Evolutionary conservation across 345 rosid species (phyloP), one percentile per base, ranked within the genome.

Genomic region (Hypericum androsaemum): DNA sequence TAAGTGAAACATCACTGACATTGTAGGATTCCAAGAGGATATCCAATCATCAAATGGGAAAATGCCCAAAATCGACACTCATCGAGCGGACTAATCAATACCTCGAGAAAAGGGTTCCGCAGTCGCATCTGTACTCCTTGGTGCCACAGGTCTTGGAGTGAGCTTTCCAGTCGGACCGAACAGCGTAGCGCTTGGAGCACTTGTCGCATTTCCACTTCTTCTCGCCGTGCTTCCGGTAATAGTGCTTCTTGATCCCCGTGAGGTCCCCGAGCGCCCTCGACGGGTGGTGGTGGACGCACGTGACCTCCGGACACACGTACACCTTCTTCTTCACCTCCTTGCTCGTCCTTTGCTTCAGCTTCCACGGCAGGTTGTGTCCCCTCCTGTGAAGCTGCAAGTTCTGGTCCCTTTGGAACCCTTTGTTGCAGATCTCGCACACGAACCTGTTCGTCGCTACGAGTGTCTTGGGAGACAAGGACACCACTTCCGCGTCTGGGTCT

Each of bases 191-290:
- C 74, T 88, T 88, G 3, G 89, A 82, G 70, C 96, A 88, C 66
- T 80, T 88, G 15, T 77, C 95, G 51, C 95, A 86, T 70, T 86
- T 86, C 95, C 95, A 86, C 72, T 86, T 86, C 81, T 87, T 87
- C 57, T 87, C 94, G 2, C 94, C 94, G 51, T 84, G 94, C 50
- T 87, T 87, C 40, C 95, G 71, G 53, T 76, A 70, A 35, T 75
- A 84, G 56, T 84, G 94, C 16, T 81, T 84, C 75, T 84, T 84
- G 67, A 84, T 77, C 52, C 94, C 94, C 22, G 88, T 84, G 15
- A 84, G 65, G 71, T 84, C 94, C 8, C 88, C 86, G 5, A 84
- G 76, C 10, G 94, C 94, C 41, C 86, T 80, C 7, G 79, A 56
- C 32, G 84, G 80, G 54, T 84, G 83, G 52, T 84, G 80, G 64